These are phyloP conservation scores for Russula griseocarnosa DNA, from an alignment of 768 basidiomycete genomes.

Conservation along the genomic window DNA sequence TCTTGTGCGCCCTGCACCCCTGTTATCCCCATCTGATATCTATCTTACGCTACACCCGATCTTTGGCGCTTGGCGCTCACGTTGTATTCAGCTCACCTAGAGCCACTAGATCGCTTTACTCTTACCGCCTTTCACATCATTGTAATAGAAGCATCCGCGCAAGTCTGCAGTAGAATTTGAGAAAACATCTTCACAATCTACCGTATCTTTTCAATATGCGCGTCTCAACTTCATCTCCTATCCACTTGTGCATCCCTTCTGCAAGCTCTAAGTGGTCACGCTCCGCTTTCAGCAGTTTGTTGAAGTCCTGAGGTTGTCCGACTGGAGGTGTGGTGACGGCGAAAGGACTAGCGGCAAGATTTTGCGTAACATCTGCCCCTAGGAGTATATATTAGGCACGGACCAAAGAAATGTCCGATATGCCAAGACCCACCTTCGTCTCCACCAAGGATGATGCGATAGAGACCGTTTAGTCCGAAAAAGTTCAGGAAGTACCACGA, in stretches of 20 bases:
- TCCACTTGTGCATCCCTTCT: constrained; percentile 81
- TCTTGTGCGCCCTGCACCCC: background rate
- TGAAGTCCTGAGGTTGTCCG: constrained; percentile 74
- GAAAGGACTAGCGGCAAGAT: constrained; percentile 70
- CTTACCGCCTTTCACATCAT: constrained; percentile 1
- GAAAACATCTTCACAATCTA: constrained; percentile 42
- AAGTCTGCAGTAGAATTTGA: background rate
- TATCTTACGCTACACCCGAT: constrained; percentile 11
- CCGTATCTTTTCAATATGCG: constrained; percentile 76
- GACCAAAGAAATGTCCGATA: constrained; percentile 23
- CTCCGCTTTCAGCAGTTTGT: constrained; percentile 88
- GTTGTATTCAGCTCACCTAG: constrained; percentile 8
- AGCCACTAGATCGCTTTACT: background rate
- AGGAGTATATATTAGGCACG: constrained; percentile 24
- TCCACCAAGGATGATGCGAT: constrained; percentile 85
- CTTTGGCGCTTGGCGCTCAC: constrained; percentile 2
- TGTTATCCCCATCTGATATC: constrained; percentile 6
- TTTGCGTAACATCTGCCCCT: constrained; percentile 79
- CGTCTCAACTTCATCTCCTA: constrained; percentile 73
- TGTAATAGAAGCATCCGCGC: constrained; percentile 10
- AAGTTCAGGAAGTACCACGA: constrained; percentile 99
- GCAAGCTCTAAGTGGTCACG: constrained; percentile 90
- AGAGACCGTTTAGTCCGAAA: constrained; percentile 94
- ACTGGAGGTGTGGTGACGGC: constrained; percentile 44
- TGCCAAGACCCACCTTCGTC: constrained; percentile 67